Evolutionary conservation across 352 stramenopile genomes (phyloP).

Genomic region (Globisporangium canariense): DNA sequence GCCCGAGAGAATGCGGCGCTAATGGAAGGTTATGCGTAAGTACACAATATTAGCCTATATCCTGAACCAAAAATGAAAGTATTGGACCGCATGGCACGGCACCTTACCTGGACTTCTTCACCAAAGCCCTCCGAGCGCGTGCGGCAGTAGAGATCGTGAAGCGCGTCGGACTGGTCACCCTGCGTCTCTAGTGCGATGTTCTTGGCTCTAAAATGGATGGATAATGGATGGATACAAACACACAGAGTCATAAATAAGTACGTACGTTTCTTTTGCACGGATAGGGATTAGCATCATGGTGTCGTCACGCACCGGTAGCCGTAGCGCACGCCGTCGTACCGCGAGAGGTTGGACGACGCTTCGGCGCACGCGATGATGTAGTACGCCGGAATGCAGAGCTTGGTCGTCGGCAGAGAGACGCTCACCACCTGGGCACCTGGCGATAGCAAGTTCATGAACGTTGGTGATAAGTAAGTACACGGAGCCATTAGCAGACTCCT

Average conservation of each 20-base stretch:
- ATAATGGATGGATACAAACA: not conserved
- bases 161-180: conserved; percentile 67
- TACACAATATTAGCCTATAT: not conserved
- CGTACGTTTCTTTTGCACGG: not conserved
- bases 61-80: not conserved
- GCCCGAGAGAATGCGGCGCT: conserved; percentile 89
- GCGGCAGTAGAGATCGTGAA: conserved; percentile 85
- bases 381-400: conserved; percentile 93
- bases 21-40: not conserved
- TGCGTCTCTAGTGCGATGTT: conserved; percentile 41
- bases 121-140: conserved; percentile 90
- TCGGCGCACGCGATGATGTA: conserved; percentile 98
- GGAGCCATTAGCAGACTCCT: not conserved
- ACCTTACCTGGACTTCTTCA: conserved; percentile 90
- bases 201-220: conserved; percentile 34
- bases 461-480: not conserved
- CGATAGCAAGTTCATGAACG: not conserved
- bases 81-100: not conserved
- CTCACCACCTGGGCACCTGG: conserved; percentile 68
- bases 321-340: conserved; percentile 96
- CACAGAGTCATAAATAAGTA: not conserved
- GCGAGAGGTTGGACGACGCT: conserved; percentile 96
- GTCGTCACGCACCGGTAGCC: conserved; percentile 56
- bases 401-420: conserved; percentile 74
- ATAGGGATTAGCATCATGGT: not conserved